Evolutionary conservation across 2,329 filamentous ascomycete species (phyloP), one percentile per base, ranked within the genome.

Genomic region (Periconia digitata): DNA sequence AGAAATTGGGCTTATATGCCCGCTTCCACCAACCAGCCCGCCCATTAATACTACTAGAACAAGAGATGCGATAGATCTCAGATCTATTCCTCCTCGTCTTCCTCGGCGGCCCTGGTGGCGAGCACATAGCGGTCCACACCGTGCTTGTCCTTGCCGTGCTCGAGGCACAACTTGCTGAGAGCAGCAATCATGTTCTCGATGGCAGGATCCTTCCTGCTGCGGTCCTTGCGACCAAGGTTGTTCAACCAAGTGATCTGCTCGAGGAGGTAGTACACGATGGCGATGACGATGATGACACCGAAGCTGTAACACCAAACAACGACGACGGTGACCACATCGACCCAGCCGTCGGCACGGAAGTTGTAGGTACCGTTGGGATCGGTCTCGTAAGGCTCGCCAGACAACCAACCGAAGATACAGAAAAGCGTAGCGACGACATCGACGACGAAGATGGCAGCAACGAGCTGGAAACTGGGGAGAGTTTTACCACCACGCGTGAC

Each of bases 321-420:
- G 47, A 87, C 82, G 22, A 85, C 80, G 44, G 84, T 86, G 63
- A 85, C 81, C 55, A 86, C 79, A 67, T 84, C 81, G 53, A 78
- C 78, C 69, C 80, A 77, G 55, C 80, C 79, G 64, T 81, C 76
- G 40, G 61, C 47, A 55, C 76, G 67, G 60, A 74, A 69, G 42
- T 62, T 50, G 59, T 64, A 71, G 56, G 65, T 63, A 50, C 63
- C 59, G 53, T 72, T 71, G 54, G 76, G 77, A 61, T 72, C 68
- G 59, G 74, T 71, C 70, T 69, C 57, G 66, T 62, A 70, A 46
- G 53, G 72, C 40, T 74, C 72, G 50, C 83, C 84, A 37, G 80
- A 81, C 59, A 90, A 75, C 86, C 86, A 90, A 50, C 87, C 87
- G 75, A 90, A 90, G 65, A 88, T 72, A 73, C 80, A 83, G 80